Conservation (phyloP, 1,139 yeast species). For the Geotrichum candidum region DNA sequence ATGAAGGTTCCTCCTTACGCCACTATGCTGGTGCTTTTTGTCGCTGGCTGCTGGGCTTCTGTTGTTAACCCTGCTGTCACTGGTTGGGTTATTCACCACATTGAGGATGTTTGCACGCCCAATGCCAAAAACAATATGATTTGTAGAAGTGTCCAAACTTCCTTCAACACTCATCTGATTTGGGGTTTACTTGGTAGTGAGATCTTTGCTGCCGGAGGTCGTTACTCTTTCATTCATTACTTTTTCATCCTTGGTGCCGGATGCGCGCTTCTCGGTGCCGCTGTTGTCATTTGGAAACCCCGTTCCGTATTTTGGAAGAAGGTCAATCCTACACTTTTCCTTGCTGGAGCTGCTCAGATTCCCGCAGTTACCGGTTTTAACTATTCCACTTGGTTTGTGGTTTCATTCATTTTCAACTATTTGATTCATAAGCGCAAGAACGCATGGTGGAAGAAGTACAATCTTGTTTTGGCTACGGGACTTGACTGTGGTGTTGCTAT, state of each 20-base stretch:
- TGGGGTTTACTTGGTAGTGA: conserved; percentile 54
- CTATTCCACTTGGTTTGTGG: conserved; percentile 37
- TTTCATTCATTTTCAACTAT: conserved; percentile 40
- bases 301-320: conserved; percentile 23
- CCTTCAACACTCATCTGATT: conserved; percentile 44
- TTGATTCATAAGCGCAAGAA: conserved; percentile 33
- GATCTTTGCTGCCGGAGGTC: conserved; percentile 34
- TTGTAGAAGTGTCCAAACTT: conserved; percentile 40
- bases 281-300: conserved; percentile 34
- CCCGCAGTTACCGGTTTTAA: conserved; percentile 43
- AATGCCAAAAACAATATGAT: conserved; percentile 39
- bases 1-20: conserved; percentile 30
- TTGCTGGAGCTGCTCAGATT: conserved; percentile 38
- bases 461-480: conserved; percentile 42
- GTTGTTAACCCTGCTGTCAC: conserved; percentile 35
- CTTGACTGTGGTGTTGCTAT: conserved; percentile 35
- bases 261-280: background rate
- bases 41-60: conserved; percentile 33
- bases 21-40: conserved; percentile 44
- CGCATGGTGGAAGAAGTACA: conserved; percentile 68
- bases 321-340: conserved; percentile 36
- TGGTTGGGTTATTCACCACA: conserved; percentile 39
- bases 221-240: conserved; percentile 34
- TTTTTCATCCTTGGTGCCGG: conserved; percentile 32
- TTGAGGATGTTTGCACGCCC: conserved; percentile 42